Percentiles rank a stretch among this genome's conserved stretches.
Conservation (phyloP, 441 rosid genomes). For the Omphalea diandra region DNA sequence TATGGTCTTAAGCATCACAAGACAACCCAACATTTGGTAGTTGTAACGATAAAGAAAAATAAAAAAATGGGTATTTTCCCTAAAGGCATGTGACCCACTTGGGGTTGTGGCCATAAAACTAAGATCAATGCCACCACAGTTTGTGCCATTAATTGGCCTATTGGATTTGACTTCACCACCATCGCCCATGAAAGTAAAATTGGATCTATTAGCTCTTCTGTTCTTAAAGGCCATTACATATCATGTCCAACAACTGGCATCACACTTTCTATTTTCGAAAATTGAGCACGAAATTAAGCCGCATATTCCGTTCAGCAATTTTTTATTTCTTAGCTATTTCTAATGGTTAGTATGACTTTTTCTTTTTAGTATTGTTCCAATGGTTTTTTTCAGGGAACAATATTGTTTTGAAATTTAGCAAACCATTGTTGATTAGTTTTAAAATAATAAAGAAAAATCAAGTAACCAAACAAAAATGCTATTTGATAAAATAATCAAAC, state of each 20-base stretch:
- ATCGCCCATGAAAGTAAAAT: not conserved
- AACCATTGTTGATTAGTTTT: too few species aligned
- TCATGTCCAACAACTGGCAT: not conserved
- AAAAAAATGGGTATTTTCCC: not conserved
- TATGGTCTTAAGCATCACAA: not conserved
- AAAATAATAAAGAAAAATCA: too few species aligned
- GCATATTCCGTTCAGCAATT: too few species aligned
- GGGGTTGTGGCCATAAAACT: not conserved
- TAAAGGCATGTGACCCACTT: slow-evolving; percentile 16
- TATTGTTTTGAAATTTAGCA: too few species aligned
- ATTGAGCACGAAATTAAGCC: not conserved
- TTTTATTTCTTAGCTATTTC: too few species aligned
- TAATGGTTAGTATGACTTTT: too few species aligned
- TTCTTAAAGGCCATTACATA: not conserved
- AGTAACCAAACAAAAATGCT: too few species aligned
- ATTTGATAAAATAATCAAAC: too few species aligned
- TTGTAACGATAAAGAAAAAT: slow-evolving; percentile 10
- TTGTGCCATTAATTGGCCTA: slow-evolving; percentile 1
- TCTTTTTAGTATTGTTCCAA: too few species aligned
- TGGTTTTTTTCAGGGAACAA: too few species aligned
- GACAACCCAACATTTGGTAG: slow-evolving; percentile 11
- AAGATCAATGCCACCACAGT: too few species aligned
- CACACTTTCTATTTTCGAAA: not conserved
- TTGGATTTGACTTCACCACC: not conserved
- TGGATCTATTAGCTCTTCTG: not conserved